Evolutionary conservation across 805 yeast species (phyloP).

Genomic region (Ogataea corticis): DNA sequence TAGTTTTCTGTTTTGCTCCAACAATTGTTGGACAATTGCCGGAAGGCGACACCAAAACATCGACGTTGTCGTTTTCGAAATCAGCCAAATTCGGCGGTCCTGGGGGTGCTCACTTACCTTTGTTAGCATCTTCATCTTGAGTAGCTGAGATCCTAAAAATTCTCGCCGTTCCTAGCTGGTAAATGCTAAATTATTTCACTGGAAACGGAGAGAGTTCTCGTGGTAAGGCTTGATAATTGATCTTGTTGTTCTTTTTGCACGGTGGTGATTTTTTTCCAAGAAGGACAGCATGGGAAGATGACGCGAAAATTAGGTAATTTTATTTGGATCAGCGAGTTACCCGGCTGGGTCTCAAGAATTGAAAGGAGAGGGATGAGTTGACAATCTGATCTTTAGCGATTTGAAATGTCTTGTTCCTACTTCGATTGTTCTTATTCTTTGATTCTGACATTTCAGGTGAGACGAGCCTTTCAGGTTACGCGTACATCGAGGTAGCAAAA

Average conservation of each 20-base stretch:
- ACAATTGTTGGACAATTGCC: not conserved
- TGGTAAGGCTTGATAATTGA: not conserved
- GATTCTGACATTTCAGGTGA: too few species aligned
- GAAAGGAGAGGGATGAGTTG: too few species aligned
- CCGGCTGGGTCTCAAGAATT: too few species aligned
- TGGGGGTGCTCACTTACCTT: constrained; percentile 46
- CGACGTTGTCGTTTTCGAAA: too few species aligned
- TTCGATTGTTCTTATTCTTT: too few species aligned
- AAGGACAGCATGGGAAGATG: constrained; percentile 1
- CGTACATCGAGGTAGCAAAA: too few species aligned
- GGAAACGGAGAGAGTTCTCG: not conserved
- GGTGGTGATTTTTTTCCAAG: constrained; percentile 3
- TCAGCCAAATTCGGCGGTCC: not conserved
- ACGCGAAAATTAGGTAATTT: too few species aligned
- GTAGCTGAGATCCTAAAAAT: not conserved
- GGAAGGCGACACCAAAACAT: too few species aligned
- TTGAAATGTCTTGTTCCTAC: too few species aligned
- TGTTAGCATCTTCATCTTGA: constrained; percentile 80
- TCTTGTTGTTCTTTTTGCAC: constrained; percentile 7
- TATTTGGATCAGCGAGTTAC: too few species aligned
- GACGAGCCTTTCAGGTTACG: too few species aligned
- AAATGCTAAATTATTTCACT: not conserved
- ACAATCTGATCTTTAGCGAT: too few species aligned
- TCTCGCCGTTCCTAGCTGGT: constrained; percentile 2
- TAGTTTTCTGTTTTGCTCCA: constrained; percentile 14